Evolutionary conservation across 2,329 filamentous ascomycete genomes (phyloP).

Genomic region (Madurella mycetomatis): DNA sequence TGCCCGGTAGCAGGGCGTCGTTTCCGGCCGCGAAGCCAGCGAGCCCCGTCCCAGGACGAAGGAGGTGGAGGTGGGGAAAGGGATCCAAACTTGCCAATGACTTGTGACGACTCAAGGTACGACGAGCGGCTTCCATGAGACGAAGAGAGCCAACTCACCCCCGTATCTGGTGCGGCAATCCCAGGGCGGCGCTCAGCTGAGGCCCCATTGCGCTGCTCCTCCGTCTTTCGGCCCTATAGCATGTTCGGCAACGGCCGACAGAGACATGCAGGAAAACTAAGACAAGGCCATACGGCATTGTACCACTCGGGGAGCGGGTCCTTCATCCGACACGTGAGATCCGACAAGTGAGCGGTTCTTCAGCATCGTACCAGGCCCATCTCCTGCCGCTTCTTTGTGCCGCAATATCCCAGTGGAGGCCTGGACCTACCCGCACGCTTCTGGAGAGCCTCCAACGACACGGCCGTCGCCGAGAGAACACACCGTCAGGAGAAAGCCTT

Average conservation of each 20-base stretch:
- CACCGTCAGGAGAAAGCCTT: not conserved
- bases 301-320: conserved; percentile 21
- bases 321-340: conserved; percentile 27
- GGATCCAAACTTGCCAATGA: not conserved
- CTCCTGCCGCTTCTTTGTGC: conserved; percentile 3
- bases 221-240: conserved; percentile 30
- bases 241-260: conserved; percentile 30
- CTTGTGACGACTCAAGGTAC: not conserved
- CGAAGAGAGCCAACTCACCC: conserved; percentile 10
- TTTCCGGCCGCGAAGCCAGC: not conserved
- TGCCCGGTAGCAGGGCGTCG: not conserved
- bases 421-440: conserved; percentile 5
- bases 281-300: conserved; percentile 23
- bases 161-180: conserved; percentile 3
- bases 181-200: conserved; percentile 13
- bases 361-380: conserved; percentile 8
- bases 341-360: conserved; percentile 8
- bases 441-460: conserved; percentile 4
- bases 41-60: not conserved
- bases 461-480: conserved; percentile 13
- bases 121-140: conserved; percentile 1
- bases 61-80: not conserved
- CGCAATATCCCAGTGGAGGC: conserved; percentile 7
- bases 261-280: conserved; percentile 22
- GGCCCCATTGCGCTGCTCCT: conserved; percentile 13